Base-by-base conservation (phyloP, 805 yeast species). In the Ogataea dorogensis region DNA sequence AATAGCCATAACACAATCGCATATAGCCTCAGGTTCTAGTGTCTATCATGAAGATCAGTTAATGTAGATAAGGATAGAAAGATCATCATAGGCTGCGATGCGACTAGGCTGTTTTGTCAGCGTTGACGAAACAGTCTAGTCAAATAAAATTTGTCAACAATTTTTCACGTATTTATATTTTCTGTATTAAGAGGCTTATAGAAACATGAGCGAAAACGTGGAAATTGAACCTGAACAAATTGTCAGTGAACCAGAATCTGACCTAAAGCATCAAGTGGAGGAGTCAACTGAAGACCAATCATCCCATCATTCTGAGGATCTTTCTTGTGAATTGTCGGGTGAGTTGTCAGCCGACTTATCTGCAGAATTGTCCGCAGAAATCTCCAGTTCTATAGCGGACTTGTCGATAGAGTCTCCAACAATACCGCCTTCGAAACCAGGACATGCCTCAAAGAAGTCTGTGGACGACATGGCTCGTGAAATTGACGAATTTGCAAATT, bases 21-120 rank as follows among this genome's bases (percentile, higher is more conserved):
- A 24, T 12, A 17, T 9, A 31, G 33, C 35, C 35, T 37, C 41
- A 31, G 32, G 26, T 36, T 29, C 25, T 15, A 29, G 31, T 42
- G 29, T 48, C 49, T 44, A 49, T 49, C 49, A 45, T 43, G 37
- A 35, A 31, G 38, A 44, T 45, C 63, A 58, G 64, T 53, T 59
- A 59, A 59, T 59, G 64, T 59, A 59, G 64, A 59, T 59, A 59
- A 59, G 64, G 58, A 42, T 42, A 19, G 42, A 37, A 31, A 40
- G 31, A 42, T 59, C 64, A 59, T 59, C 61, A 56, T 51, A 11
- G 38, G 38, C 19, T 9, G 36, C 22, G 12, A 24, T 23, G 11
- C 7, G n/a, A 13, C 13, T 13, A 22, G 14, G 11, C 15, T 26
- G 35, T n/a, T n/a, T 20, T 6, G 31, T 30, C 31, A 35, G 25